Evolutionary conservation across 306 rosid genomes (phyloP).

Genomic region (Cucumis cinereus): DNA sequence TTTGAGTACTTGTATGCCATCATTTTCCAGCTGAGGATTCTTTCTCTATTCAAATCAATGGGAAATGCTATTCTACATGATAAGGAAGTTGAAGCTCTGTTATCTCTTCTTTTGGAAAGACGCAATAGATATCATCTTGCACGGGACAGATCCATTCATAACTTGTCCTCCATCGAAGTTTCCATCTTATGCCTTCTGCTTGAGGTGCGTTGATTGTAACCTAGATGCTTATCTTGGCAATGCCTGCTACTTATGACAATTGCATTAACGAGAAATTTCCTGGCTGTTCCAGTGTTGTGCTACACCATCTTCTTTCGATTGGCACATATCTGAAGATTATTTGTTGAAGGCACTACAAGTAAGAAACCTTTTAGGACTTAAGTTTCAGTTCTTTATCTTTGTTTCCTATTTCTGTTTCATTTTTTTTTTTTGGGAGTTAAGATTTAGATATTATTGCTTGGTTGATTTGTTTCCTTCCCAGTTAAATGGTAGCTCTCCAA

Average conservation of each 20-base stretch:
- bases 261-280: slow-evolving; percentile 10
- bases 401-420: not conserved
- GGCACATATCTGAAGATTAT: slow-evolving; percentile 32
- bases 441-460: slow-evolving; percentile 9
- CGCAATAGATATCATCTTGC: slow-evolving; percentile 27
- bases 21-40: slow-evolving; percentile 55
- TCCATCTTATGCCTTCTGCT: slow-evolving; percentile 61
- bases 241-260: not conserved
- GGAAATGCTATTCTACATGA: slow-evolving; percentile 44
- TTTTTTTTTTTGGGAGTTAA: not conserved
- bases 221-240: not conserved
- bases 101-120: slow-evolving; percentile 41
- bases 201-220: slow-evolving; percentile 39
- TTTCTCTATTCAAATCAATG: slow-evolving; percentile 67
- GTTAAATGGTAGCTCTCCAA: slow-evolving; percentile 43
- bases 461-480: slow-evolving; percentile 16
- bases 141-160: slow-evolving; percentile 18
- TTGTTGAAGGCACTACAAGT: slow-evolving; percentile 67
- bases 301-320: slow-evolving; percentile 41
- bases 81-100: slow-evolving; percentile 36
- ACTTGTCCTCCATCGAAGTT: slow-evolving; percentile 46
- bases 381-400: not conserved
- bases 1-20: not conserved
- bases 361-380: slow-evolving; percentile 11
- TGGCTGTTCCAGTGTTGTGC: slow-evolving; percentile 41